Base-by-base conservation (phyloP, 2,329 filamentous ascomycete species). In the Ciborinia camelliae region DNA sequence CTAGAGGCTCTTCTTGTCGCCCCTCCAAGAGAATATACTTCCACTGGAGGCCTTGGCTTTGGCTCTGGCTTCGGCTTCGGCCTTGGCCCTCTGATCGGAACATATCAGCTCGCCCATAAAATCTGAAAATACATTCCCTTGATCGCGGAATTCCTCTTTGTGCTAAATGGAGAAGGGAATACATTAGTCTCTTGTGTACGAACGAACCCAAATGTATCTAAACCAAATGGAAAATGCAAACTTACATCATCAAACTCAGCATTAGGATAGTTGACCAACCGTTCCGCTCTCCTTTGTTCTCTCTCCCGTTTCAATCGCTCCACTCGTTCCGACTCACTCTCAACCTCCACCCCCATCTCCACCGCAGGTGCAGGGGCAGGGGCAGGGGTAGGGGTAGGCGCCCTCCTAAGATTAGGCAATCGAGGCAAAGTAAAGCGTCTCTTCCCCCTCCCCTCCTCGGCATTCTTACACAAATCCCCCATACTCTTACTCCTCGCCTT, bases 161-260 rank as follows among this genome's bases (percentile, higher is more conserved):
- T n/a, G 23, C 55, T 58, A 45, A 32, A 47, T 47, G 18, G 8
- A 32, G 39, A 12, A 57, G 54, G 14, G 43, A 18, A 58, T 7
- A 12, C 26, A 28, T 35, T 47, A 47, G 20, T 45, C 4, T 47
- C 41, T 47, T 26, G 14, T 6, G 6, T 5, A 5, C 39, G 15
- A 43, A n/a, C 14, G 32, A 54, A 37, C 30, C n/a, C 35, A 10
- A 58, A 47, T 35, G 14, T 20, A 58, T 30, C 28, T 47, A 47
- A 15, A 18, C 30, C 18, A 15, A 32, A 57, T 0, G 15, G 30
- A 28, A 20, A 55, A 28, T 41, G 14, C 6, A 26, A 47, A 47
- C 55, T 58, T 47, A 59, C 55, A 26, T 32, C 43, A 35, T 59
- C 55, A 26, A 47, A n/a, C 23, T 35, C 55, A 37, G 41, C 43